These are phyloP conservation scores for Solanum ossicruentum DNA, from an alignment of 257 asterid species.

Conservation along the genomic window DNA sequence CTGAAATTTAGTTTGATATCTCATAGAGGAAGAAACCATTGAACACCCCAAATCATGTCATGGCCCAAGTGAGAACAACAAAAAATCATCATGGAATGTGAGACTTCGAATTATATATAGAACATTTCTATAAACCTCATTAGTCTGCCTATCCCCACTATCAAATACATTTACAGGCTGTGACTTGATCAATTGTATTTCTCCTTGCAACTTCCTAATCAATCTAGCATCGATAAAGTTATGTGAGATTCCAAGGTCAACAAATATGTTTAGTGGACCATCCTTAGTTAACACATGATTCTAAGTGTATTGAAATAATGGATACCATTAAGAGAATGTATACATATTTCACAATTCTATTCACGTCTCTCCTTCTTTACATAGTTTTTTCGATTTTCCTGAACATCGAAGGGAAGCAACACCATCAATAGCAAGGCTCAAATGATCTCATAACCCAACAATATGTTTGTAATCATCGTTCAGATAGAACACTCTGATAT, in stretches of 20 bases:
- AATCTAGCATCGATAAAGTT: too few relatives aligned
- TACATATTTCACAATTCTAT: background rate
- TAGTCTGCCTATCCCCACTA: background rate
- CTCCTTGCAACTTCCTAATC: background rate
- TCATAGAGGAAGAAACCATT: background rate
- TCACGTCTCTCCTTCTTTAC: too few relatives aligned
- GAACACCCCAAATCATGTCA: background rate
- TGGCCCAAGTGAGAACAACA: background rate
- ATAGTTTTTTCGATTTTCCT: background rate
- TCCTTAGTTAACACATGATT: too few relatives aligned
- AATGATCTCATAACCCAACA: too few relatives aligned
- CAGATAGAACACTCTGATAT: too few relatives aligned
- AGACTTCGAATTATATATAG: too few relatives aligned
- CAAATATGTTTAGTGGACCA: background rate
- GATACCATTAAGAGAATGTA: background rate
- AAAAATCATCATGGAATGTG: background rate
- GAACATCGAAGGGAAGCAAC: background rate
- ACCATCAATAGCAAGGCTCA: too few relatives aligned
- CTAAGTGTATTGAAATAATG: background rate
- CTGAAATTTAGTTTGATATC: too few relatives aligned
- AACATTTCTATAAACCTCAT: background rate
- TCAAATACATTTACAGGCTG: background rate
- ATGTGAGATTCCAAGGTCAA: background rate
- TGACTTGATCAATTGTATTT: background rate
- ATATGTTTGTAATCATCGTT: too few relatives aligned